A percentile compares a stretch with the other conserved stretches of the same genome.
Evolutionary conservation across 768 basidiomycete genomes (phyloP).

Genomic region (Podaxis sp.): DNA sequence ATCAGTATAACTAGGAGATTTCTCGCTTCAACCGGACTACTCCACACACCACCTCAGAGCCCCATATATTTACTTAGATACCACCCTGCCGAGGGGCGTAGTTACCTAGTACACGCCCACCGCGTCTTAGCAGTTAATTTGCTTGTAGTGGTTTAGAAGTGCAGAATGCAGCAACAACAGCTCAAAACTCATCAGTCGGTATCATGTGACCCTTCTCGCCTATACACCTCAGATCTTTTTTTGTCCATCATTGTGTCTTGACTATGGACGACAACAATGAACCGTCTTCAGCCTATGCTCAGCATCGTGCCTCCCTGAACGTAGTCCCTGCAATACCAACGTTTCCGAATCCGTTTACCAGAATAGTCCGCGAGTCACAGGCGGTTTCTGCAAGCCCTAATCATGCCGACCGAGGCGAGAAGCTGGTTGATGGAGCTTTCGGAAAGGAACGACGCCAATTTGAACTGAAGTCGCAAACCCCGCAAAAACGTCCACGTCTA

Average conservation of each 20-base stretch:
- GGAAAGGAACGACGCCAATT: neutral
- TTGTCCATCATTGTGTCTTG: neutral
- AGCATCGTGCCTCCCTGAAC: neutral
- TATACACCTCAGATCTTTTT: neutral
- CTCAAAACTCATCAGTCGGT: no score
- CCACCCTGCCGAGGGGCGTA: no score
- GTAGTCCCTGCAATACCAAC: neutral
- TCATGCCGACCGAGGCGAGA: neutral
- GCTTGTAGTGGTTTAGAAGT: no score
- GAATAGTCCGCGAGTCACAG: neutral
- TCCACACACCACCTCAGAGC: no score
- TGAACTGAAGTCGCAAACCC: neutral
- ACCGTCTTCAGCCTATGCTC: neutral
- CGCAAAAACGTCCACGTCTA: neutral
- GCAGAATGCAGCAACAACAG: no score
- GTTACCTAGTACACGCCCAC: no score
- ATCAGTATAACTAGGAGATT: no score
- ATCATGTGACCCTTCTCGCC: neutral
- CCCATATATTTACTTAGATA: no score
- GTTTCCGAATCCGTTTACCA: slow-evolving; percentile 3
- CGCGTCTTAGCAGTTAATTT: no score
- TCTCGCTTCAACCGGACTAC: no score
- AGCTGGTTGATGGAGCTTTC: neutral
- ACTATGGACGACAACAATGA: slow-evolving; percentile 7
- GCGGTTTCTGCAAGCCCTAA: neutral